Evolutionary conservation across 129 eudicot genomes (phyloP).

Genomic region (Tanacetum coccineum): DNA sequence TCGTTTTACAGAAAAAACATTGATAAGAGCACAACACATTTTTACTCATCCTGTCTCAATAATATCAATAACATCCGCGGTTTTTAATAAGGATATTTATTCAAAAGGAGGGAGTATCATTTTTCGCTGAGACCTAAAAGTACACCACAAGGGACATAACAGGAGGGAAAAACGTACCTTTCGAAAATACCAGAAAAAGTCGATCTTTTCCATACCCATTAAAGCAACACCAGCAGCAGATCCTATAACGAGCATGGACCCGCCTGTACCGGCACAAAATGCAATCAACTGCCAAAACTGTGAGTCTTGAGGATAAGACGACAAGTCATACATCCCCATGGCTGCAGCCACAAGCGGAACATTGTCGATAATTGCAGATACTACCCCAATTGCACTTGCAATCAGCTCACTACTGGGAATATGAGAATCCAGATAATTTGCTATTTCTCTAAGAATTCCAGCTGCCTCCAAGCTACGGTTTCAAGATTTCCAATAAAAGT

Average conservation of each 20-base stretch:
- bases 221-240: conserved; percentile 99
- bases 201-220: conserved; percentile 96
- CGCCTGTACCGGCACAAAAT: conserved; percentile 96
- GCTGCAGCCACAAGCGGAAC: conserved; percentile 99
- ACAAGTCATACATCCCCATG: conserved; percentile 96
- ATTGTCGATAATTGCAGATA: conserved; percentile 89
- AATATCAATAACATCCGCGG: too few relatives aligned
- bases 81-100: too few relatives aligned
- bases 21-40: too few relatives aligned
- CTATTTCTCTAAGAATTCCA: conserved; percentile 89
- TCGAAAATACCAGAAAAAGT: conserved; percentile 90
- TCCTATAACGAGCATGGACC: conserved; percentile 94
- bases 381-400: conserved; percentile 95
- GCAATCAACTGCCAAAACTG: conserved; percentile 94
- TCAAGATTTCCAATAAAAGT: conserved; percentile 11
- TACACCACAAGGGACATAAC: not conserved
- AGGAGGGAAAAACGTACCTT: conserved; percentile 55
- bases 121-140: not conserved
- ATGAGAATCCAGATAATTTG: conserved; percentile 88
- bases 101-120: too few relatives aligned
- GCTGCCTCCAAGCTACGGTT: conserved; percentile 83
- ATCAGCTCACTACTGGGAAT: conserved; percentile 68
- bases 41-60: too few relatives aligned
- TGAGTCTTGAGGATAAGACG: conserved; percentile 83
- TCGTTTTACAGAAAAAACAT: not conserved